These are phyloP conservation scores for Neonectria neomacrospora DNA, from an alignment of 2,329 filamentous ascomycete genomes.

Conservation along the genomic window DNA sequence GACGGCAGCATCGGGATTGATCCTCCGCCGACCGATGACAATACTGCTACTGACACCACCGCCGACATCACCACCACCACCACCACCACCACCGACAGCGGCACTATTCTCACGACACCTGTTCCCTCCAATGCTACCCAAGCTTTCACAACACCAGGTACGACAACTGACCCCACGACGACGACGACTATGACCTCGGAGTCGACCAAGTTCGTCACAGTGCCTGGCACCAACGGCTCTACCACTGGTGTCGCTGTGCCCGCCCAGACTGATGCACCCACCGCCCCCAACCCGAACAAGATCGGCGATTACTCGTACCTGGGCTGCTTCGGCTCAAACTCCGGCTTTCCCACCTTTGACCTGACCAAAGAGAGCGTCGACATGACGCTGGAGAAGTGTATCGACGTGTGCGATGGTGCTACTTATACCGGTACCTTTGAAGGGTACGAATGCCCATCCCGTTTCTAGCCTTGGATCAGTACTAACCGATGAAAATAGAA, in stretches of 20 bases:
- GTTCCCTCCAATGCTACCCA: neutral
- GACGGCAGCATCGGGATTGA: no score
- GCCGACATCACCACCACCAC: neutral
- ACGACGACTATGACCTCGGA: constrained; percentile 42
- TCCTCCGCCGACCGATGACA: neutral
- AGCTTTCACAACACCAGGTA: neutral
- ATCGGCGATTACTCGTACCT: constrained; percentile 50
- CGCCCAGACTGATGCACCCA: constrained; percentile 18
- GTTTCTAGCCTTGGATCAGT: neutral
- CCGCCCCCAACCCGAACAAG: constrained; percentile 46
- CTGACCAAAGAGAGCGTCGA: constrained; percentile 41
- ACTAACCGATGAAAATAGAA: constrained; percentile 35
- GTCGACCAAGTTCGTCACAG: constrained; percentile 44
- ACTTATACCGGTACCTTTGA: constrained; percentile 55
- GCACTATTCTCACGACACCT: neutral
- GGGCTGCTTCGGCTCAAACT: constrained; percentile 56
- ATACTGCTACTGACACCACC: no score
- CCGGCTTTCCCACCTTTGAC: constrained; percentile 51
- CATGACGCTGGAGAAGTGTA: constrained; percentile 56
- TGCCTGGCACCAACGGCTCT: constrained; percentile 29
- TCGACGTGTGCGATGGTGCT: constrained; percentile 49
- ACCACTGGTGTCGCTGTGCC: constrained; percentile 29
- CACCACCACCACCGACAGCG: neutral
- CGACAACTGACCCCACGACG: constrained; percentile 37
- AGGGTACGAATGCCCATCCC: constrained; percentile 22